Evolutionary conservation across 805 yeast genomes (phyloP).

Genomic region (Lipomyces chichibuensis): DNA sequence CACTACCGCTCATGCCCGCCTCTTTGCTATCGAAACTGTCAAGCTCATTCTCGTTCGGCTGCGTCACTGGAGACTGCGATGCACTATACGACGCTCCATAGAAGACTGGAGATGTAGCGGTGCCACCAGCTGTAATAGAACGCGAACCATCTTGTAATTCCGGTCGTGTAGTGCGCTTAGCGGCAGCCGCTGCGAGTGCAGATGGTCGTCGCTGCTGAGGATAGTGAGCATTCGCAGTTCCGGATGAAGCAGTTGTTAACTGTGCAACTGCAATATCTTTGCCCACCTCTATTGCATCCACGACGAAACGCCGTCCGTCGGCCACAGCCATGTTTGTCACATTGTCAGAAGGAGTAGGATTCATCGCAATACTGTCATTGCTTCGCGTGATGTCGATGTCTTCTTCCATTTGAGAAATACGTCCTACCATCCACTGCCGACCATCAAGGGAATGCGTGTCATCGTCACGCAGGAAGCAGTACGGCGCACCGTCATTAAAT

Average conservation of each 20-base stretch:
- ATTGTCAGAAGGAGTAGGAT: neutral
- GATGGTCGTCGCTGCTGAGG: constrained; percentile 16
- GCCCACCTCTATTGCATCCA: constrained; percentile 24
- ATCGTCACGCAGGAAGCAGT: constrained; percentile 66
- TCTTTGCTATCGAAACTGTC: constrained; percentile 8
- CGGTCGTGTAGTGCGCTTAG: constrained; percentile 17
- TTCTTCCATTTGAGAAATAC: constrained; percentile 62
- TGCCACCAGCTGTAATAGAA: neutral
- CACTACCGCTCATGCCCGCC: constrained; percentile 3
- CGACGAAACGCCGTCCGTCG: constrained; percentile 28
- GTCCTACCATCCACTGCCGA: constrained; percentile 84
- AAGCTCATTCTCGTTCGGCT: neutral
- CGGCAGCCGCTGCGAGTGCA: constrained; percentile 30
- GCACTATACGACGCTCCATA: neutral
- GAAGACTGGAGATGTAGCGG: neutral
- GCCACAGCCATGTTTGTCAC: constrained; percentile 6
- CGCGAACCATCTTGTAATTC: constrained; percentile 11
- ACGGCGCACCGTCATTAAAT: constrained; percentile 85
- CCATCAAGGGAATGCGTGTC: constrained; percentile 41
- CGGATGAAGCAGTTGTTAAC: neutral
- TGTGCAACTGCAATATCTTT: constrained; percentile 3
- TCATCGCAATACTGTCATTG: neutral
- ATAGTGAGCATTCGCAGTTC: neutral
- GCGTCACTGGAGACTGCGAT: neutral
- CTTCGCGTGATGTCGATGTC: constrained; percentile 47